Evolutionary conservation across 2,329 filamentous ascomycete species (phyloP).

Genomic region (Kalmusia sp.): DNA sequence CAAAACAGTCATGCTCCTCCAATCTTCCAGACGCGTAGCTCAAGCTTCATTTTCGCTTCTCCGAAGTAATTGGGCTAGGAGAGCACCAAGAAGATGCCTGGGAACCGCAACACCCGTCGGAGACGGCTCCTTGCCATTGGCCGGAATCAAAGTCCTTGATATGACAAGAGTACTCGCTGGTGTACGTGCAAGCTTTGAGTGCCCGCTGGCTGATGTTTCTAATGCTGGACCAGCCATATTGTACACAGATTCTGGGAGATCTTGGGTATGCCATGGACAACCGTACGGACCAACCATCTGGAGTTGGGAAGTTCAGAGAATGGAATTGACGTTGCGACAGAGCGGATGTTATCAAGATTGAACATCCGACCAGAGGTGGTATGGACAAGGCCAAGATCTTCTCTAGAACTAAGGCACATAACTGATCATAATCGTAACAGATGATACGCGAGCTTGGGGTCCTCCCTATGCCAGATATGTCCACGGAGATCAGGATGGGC

Average conservation of each 20-base stretch:
- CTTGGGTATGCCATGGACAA: constrained; percentile 72
- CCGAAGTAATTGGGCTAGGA: constrained; percentile 18
- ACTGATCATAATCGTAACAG: constrained; percentile 57
- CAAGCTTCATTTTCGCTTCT: constrained; percentile 7
- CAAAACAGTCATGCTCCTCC: constrained; percentile 23
- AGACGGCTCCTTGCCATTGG: constrained; percentile 69
- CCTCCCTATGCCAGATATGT: constrained; percentile 88
- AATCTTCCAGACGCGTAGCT: constrained; percentile 22
- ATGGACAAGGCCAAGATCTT: not conserved
- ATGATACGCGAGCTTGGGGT: constrained; percentile 96
- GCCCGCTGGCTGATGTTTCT: constrained; percentile 13
- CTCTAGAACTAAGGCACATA: not conserved
- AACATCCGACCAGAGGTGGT: constrained; percentile 72
- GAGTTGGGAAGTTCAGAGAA: constrained; percentile 29
- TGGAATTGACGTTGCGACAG: constrained; percentile 54
- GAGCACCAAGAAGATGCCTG: constrained; percentile 39
- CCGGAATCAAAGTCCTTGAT: constrained; percentile 88
- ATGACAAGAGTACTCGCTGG: constrained; percentile 97
- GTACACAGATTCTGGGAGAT: constrained; percentile 95
- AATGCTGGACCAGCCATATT: constrained; percentile 75
- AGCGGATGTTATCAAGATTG: constrained; percentile 96
- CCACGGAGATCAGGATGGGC: constrained; percentile 64
- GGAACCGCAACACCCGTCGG: constrained; percentile 50
- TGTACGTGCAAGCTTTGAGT: constrained; percentile 61
- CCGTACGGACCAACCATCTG: constrained; percentile 44